A percentile compares a stretch with the other conserved stretches of the same genome.
These are phyloP conservation scores for Dissoconium aciculare DNA, from an alignment of 2,329 filamentous ascomycete species.

Conservation along the genomic window DNA sequence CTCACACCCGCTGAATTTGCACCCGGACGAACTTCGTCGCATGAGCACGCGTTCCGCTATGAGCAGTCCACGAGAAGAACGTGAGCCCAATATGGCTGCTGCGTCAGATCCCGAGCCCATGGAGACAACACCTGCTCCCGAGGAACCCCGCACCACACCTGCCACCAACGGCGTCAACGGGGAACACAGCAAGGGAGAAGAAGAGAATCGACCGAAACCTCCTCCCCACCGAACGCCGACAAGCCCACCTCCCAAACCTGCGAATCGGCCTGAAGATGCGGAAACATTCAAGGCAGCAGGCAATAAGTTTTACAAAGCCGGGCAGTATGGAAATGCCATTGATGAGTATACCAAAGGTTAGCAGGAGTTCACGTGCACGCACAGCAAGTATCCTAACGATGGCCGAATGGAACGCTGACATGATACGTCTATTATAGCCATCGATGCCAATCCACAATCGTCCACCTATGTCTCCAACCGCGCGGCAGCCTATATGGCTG, in stretches of 20 bases:
- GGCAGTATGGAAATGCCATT: slow-evolving; percentile 75
- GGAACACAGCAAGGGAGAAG: slow-evolving; percentile 30
- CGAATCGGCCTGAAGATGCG: slow-evolving; percentile 50
- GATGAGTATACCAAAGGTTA: slow-evolving; percentile 89
- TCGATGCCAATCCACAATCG: slow-evolving; percentile 72
- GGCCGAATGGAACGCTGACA: slow-evolving; percentile 3
- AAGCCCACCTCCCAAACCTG: slow-evolving; percentile 30
- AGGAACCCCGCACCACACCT: slow-evolving; percentile 28
- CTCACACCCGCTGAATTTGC: slow-evolving; percentile 78
- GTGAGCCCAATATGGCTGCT: slow-evolving; percentile 12
- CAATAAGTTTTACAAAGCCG: slow-evolving; percentile 94
- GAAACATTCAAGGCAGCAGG: slow-evolving; percentile 84
- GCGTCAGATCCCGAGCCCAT: slow-evolving; percentile 4
- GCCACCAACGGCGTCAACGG: slow-evolving; percentile 30
- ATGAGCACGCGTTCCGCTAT: slow-evolving; percentile 43
- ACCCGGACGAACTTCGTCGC: slow-evolving; percentile 72
- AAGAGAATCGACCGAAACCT: slow-evolving; percentile 42
- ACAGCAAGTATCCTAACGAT: too few species aligned
- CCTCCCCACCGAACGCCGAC: slow-evolving; percentile 51
- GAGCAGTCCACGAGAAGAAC: slow-evolving; percentile 12
- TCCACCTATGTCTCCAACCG: slow-evolving; percentile 89
- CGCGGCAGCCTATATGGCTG: slow-evolving; percentile 85
- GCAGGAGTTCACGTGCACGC: too few species aligned
- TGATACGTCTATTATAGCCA: slow-evolving; percentile 42
- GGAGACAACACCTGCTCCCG: slow-evolving; percentile 21